Evolutionary conservation across 495 filamentous ascomycete genomes (phyloP).

Genomic region (Corynascus novoguineensis): DNA sequence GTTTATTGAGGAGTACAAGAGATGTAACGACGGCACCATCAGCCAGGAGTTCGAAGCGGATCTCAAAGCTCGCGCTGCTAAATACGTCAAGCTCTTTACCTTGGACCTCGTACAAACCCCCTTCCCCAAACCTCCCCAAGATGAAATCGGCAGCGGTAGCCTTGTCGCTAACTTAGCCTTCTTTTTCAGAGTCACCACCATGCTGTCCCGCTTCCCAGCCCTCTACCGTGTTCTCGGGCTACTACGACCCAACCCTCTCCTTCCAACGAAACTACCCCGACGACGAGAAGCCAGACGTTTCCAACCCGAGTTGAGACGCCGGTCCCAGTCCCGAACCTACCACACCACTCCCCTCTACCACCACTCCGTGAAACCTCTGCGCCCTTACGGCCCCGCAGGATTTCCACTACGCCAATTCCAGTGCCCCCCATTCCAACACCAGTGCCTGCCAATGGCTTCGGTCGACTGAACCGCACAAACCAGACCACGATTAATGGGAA

Average conservation of each 20-base stretch:
- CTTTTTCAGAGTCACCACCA: neutral
- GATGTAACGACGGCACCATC: slow-evolving; percentile 13
- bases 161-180: neutral
- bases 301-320: slow-evolving; percentile 1
- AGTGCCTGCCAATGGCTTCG: neutral
- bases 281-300: neutral
- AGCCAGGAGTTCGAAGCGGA: slow-evolving; percentile 16
- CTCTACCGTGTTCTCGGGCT: neutral
- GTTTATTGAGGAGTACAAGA: slow-evolving; percentile 14
- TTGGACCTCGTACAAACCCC: slow-evolving; percentile 9
- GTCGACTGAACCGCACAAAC: neutral
- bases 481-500: neutral
- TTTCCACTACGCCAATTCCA: slow-evolving; percentile 19
- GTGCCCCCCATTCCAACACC: slow-evolving; percentile 1
- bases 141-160: neutral
- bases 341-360: neutral
- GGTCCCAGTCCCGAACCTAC: neutral
- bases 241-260: neutral
- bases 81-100: slow-evolving; percentile 8
- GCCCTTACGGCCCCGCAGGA: neutral
- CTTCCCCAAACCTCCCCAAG: neutral
- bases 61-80: slow-evolving; percentile 8
- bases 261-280: no score
- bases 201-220: neutral
- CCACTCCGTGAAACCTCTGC: neutral